Conservation (phyloP, 2,329 filamentous ascomycete genomes). For the Phialophora expanda region DNA sequence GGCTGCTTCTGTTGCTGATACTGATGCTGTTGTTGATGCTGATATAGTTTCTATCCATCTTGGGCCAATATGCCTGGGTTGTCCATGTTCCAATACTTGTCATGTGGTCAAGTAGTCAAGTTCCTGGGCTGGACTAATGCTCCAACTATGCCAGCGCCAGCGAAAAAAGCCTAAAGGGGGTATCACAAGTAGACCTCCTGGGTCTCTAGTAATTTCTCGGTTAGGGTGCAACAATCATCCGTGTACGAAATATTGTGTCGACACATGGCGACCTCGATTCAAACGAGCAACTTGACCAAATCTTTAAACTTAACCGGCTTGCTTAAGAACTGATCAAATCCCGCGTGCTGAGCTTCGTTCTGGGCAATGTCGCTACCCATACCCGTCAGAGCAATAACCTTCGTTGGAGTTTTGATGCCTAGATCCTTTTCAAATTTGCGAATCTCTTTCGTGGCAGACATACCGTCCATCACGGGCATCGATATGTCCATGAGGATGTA, state of each 20-base stretch:
- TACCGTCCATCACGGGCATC: conserved; percentile 57
- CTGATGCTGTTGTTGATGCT: too few relatives aligned
- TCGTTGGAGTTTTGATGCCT: conserved; percentile 43
- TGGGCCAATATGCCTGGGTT: too few relatives aligned
- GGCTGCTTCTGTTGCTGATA: too few relatives aligned
- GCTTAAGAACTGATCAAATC: conserved; percentile 55
- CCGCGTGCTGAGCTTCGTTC: conserved; percentile 50
- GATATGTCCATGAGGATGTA: conserved; percentile 57
- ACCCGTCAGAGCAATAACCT: conserved; percentile 55
- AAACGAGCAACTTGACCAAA: conserved; percentile 28
- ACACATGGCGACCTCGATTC: conserved; percentile 17
- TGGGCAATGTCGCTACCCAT: conserved; percentile 51
- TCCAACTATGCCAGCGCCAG: background rate
- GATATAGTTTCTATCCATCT: too few relatives aligned
- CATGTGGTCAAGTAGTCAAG: background rate
- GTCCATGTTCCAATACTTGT: too few relatives aligned
- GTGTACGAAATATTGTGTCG: background rate
- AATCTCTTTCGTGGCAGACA: conserved; percentile 55
- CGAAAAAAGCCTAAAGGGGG: background rate
- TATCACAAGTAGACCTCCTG: background rate
- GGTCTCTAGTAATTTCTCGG: too few relatives aligned
- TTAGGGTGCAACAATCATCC: background rate
- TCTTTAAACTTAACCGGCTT: conserved; percentile 49
- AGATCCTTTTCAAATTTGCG: conserved; percentile 49
- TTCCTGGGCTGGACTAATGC: background rate